Base-by-base conservation (phyloP, 2,329 filamentous ascomycete genomes). In the Aspergillus sp. region DNA sequence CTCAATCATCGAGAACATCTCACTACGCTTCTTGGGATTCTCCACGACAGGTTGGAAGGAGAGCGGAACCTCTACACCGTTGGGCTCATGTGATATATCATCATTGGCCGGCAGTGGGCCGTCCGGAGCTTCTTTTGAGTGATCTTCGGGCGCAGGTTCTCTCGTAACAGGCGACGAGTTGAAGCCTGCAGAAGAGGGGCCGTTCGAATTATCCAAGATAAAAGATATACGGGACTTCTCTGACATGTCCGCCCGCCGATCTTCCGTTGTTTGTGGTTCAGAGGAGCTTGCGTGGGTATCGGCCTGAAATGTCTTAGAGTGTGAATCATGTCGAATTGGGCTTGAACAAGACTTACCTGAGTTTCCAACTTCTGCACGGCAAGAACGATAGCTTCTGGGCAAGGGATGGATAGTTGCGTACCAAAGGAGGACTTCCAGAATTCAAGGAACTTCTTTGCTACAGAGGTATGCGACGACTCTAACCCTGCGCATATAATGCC, bases 391-490 rank as follows among this genome's bases (percentile, higher is more conserved):
- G 78, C 79, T 11, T 83, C 74, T 0, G 92, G 89, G 73, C 91
- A 94, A 24, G 84, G 76, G 1, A 92, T 69, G 5, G 77, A 76
- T 3, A 85, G 79, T 45, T 84, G 81, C 16, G 83, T 77, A 20
- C 87, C 87, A 68, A 91, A 92, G 0, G 87, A 83, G 0, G 75
- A 71, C 65, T 92, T 93, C 92, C 92, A 97, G 62, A 84, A 80
- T 16, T 75, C 69, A 26, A 87, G 79, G 2, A 85, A 82, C 3
- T 70, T 70, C 50, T 84, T 84, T 11, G 81, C 79, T 10, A 84
- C 79, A 3, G 71, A 74, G 51, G 76, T 78, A 63, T 84, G 81
- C 6, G 77, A 77, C 49, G 84, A 87, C 22, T 78, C 71, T 29
- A 88, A 80, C 2, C 82, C 83, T 52, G 84, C 77, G 31, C 79